Conservation (phyloP, 768 basidiomycete genomes). For the Rhodosporidiobolus odoratus region DNA sequence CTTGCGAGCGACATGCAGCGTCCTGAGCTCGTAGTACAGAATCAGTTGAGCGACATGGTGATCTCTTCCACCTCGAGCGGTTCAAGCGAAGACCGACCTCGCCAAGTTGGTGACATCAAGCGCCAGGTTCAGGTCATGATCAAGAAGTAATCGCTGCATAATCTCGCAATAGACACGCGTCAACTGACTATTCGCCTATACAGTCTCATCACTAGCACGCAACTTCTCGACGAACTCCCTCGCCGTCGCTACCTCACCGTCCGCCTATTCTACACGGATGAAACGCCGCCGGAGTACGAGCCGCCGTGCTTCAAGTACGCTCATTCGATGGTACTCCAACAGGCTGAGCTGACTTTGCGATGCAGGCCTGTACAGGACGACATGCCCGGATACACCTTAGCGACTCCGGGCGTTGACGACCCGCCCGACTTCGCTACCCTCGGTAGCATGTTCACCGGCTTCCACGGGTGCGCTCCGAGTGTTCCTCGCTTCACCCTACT, state of each 20-base stretch:
- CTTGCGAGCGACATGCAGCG: neutral
- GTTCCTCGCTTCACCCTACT: neutral
- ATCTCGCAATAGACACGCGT: neutral
- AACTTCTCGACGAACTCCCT: constrained; percentile 44
- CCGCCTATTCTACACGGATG: constrained; percentile 76
- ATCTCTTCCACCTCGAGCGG: neutral
- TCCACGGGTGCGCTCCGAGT: constrained; percentile 35
- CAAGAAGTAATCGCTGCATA: constrained; percentile 51
- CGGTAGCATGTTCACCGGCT: constrained; percentile 31
- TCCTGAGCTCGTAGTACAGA: constrained; percentile 31
- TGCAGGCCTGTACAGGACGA: neutral
- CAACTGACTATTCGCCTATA: neutral
- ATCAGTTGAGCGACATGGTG: constrained; percentile 33
- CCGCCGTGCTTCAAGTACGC: constrained; percentile 61
- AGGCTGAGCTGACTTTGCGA: rapidly evolving
- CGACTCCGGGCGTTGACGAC: constrained; percentile 21
- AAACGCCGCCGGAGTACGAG: constrained; percentile 74
- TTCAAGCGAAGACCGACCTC: neutral
- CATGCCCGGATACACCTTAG: constrained; percentile 23
- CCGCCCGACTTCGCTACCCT: constrained; percentile 26
- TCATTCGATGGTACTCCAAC: too few relatives aligned
- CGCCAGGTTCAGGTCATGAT: constrained; percentile 57
- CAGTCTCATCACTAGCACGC: constrained; percentile 36
- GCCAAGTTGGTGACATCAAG: constrained; percentile 30
- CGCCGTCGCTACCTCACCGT: constrained; percentile 80